Base-by-base conservation (phyloP, 2,329 filamentous ascomycete genomes). In the Akanthomyces muscarius region DNA sequence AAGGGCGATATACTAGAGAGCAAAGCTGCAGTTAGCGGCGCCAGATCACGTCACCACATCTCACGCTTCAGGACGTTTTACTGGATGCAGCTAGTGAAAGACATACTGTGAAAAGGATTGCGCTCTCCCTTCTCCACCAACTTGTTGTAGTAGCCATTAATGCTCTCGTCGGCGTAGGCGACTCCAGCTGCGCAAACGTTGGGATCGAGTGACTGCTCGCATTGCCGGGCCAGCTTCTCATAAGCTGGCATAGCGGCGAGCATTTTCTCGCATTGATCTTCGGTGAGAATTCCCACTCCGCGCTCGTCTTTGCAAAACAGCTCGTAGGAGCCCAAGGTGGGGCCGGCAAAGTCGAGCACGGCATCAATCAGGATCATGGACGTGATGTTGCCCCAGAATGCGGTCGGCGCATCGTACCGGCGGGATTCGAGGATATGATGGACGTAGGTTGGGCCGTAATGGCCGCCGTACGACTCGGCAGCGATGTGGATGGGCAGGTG, bases 151-250 rank as follows among this genome's bases (percentile, higher is more conserved):
- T 77, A 81, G 4, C 77, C 72, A 2, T 59, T 33, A 13, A 64
- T 45, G 16, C 42, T 55, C 8, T 44, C 33, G 4, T 7, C 16
- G 2, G 52, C 52, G 23, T 42, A n/a, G 18, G 36, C 23, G 23
- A 30, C 1, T 3, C 42, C 7, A n/a, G 36, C 16, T 28, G 14
- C 52, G 38, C 92, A 97, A 78, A 96, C 92, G 52, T 90, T 95
- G 67, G 89, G 82, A 63, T 89, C 89, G 76, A 96, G 91, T 58
- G 92, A 96, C 66, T 96, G 83, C 76, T 92, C 92, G 75, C 97
- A 97, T 62, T 92, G 53, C 21, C 54, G 38, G 1, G 71, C 66
- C 0, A 83, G 70, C 1, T 77, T 70, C 67, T 80, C 74, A 65
- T 78, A 79, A 23, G 80, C 75, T 5, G 80, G 79, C 36, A 82